These are phyloP conservation scores for Saturnispora mendoncae DNA, from an alignment of 805 yeast species.

Conservation along the genomic window DNA sequence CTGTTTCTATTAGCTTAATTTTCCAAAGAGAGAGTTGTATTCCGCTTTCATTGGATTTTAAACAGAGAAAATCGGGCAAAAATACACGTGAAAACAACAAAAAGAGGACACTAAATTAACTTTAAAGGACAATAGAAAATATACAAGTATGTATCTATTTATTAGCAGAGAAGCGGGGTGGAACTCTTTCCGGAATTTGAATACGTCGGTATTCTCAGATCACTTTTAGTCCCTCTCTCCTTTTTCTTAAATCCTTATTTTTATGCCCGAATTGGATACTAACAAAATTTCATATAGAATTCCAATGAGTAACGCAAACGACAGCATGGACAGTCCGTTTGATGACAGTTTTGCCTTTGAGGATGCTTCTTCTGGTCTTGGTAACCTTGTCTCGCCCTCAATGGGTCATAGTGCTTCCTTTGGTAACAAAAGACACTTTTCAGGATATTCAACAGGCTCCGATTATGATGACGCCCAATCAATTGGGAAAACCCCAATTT, in stretches of 20 bases:
- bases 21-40: background rate
- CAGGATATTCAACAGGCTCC: slow-evolving; percentile 15
- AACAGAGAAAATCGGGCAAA: background rate
- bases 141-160: too few species aligned
- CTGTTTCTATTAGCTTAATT: background rate
- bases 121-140: too few species aligned
- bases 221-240: too few species aligned
- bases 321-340: slow-evolving; percentile 16
- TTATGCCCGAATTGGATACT: background rate
- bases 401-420: slow-evolving; percentile 12
- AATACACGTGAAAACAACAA: background rate
- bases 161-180: too few species aligned
- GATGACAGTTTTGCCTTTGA: slow-evolving; percentile 16
- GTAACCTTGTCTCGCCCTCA: slow-evolving; percentile 12
- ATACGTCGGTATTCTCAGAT: too few species aligned
- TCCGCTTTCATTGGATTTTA: background rate
- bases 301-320: slow-evolving; percentile 3
- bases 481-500: slow-evolving; percentile 21
- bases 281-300: background rate
- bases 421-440: slow-evolving; percentile 14
- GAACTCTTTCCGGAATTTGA: too few species aligned
- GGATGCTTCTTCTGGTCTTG: slow-evolving; percentile 6
- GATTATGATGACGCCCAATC: slow-evolving; percentile 16
- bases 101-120: background rate
- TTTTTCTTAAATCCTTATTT: too few species aligned